These are phyloP conservation scores for Lactarius vividus DNA, from an alignment of 768 basidiomycete genomes.

Conservation along the genomic window DNA sequence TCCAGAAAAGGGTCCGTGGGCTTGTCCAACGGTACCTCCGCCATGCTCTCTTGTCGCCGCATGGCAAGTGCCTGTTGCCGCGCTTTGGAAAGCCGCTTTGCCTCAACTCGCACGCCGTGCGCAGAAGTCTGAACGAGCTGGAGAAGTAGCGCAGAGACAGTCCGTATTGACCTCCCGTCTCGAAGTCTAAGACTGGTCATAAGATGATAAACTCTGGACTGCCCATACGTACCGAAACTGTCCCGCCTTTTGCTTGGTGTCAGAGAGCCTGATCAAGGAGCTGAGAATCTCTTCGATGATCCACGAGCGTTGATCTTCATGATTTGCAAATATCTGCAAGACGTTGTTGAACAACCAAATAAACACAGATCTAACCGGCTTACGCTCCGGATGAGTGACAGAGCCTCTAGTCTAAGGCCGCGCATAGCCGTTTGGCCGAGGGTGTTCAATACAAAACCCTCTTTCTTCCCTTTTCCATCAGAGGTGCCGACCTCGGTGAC, in stretches of 20 bases:
- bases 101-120: conserved; percentile 77
- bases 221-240: conserved; percentile 68
- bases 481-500: conserved; percentile 66
- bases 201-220: conserved; percentile 2
- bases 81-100: conserved; percentile 56
- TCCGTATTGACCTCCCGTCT: conserved; percentile 89
- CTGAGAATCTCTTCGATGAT: conserved; percentile 96
- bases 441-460: conserved; percentile 55
- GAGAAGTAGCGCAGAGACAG: conserved; percentile 87
- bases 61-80: conserved; percentile 61
- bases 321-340: conserved; percentile 81
- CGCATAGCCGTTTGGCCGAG: conserved; percentile 81
- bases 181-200: conserved; percentile 56
- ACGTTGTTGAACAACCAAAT: conserved; percentile 17
- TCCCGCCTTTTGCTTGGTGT: conserved; percentile 85
- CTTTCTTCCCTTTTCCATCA: conserved; percentile 57
- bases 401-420: conserved; percentile 73
- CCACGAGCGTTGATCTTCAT: conserved; percentile 90
- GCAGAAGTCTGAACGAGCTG: conserved; percentile 97
- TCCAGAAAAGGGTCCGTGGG: conserved; percentile 55
- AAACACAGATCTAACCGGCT: conserved; percentile 32
- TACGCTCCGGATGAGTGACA: conserved; percentile 83
- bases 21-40: conserved; percentile 38
- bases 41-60: conserved; percentile 59
- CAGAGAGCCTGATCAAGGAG: conserved; percentile 85